Conservation (phyloP, 352 stramenopile species). For the Phytopythium vexans region DNA sequence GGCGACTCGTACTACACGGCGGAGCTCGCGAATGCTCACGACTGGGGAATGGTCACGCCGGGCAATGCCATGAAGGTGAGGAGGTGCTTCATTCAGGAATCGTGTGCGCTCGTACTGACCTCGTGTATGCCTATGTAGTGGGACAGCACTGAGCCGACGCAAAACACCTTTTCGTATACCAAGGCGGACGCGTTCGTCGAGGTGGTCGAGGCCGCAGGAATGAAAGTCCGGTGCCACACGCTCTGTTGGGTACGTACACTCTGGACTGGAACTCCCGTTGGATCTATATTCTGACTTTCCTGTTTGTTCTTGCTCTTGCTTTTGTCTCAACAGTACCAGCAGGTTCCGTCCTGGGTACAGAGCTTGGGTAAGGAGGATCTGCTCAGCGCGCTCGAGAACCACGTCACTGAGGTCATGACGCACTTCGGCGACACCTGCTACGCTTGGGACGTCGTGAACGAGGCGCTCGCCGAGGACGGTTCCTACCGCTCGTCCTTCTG, state of each 20-base stretch:
- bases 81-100: neutral
- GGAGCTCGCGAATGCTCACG: slow-evolving; percentile 15
- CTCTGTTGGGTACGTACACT: slow-evolving; percentile 9
- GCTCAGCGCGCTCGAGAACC: slow-evolving; percentile 21
- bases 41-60: slow-evolving; percentile 24
- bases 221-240: slow-evolving; percentile 21
- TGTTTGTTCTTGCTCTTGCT: too few relatives aligned
- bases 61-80: slow-evolving; percentile 22
- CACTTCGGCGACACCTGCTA: slow-evolving; percentile 28
- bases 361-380: slow-evolving; percentile 23
- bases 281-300: too few relatives aligned
- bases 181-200: slow-evolving; percentile 24
- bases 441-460: slow-evolving; percentile 27
- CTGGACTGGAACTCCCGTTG: too few relatives aligned
- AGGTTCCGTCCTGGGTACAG: slow-evolving; percentile 31
- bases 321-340: slow-evolving; percentile 11
- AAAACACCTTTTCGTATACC: slow-evolving; percentile 21
- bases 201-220: slow-evolving; percentile 21
- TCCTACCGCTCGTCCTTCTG: slow-evolving; percentile 31
- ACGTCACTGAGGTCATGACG: slow-evolving; percentile 14
- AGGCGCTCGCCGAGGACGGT: slow-evolving; percentile 21
- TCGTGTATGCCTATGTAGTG: neutral
- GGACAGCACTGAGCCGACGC: slow-evolving; percentile 13
- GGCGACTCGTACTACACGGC: slow-evolving; percentile 17
- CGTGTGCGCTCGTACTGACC: too few relatives aligned